phyloP scores from a whole-genome alignment of 495 filamentous ascomycete genomes.

The Coniosporium apollinis region DNA sequence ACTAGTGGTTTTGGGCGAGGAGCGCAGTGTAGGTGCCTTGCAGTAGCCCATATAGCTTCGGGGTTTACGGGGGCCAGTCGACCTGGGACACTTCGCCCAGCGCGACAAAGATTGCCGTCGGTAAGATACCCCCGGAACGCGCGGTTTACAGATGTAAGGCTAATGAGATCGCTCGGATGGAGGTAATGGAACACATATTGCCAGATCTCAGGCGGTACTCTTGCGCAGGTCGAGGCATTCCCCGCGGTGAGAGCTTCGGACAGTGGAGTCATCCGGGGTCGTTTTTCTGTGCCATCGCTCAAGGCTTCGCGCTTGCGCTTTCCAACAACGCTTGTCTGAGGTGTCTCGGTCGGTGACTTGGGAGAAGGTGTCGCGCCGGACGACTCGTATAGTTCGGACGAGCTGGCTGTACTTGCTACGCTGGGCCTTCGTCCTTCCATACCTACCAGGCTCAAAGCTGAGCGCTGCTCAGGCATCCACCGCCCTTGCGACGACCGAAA shows the following conservation, averaged over 20 bases:
- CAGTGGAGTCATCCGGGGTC: neutral
- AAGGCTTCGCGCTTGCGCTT: neutral
- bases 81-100: conserved; percentile 14
- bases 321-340: too few species aligned
- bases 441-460: too few species aligned
- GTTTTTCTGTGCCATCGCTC: neutral
- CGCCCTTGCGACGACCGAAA: too few species aligned
- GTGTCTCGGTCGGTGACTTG: too few species aligned
- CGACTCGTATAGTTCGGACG: too few species aligned
- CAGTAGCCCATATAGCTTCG: conserved; percentile 42
- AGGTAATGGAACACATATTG: conserved; percentile 22
- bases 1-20: conserved; percentile 40
- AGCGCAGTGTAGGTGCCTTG: conserved; percentile 35
- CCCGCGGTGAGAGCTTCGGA: neutral
- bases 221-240: neutral
- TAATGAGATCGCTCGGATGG: conserved; percentile 14
- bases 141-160: conserved; percentile 21
- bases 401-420: too few species aligned
- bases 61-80: conserved; percentile 22
- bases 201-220: conserved; percentile 18
- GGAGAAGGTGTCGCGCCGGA: too few species aligned
- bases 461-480: too few species aligned
- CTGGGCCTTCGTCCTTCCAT: too few species aligned
- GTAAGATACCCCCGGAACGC: conserved; percentile 29
- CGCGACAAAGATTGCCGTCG: conserved; percentile 11